A percentile compares a stretch with the other conserved stretches of the same genome.
These are phyloP conservation scores for Lathyrus tuberosus DNA, from an alignment of 306 rosid genomes.

Conservation along the genomic window DNA sequence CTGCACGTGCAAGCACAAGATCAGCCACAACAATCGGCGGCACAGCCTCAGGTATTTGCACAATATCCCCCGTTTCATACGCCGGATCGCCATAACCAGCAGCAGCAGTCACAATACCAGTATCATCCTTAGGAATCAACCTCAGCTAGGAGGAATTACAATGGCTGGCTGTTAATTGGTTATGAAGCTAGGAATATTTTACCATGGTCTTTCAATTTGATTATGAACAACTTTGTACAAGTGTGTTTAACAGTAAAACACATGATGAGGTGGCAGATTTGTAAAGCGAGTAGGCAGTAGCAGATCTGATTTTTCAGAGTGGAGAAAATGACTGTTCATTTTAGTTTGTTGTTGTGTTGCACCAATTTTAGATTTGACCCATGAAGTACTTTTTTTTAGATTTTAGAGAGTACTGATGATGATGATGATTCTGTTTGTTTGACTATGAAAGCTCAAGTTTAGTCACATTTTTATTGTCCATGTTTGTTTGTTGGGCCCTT, in stretches of 20 bases:
- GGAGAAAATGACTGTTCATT: constrained; percentile 49
- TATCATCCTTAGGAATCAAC: constrained; percentile 46
- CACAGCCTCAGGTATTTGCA: constrained; percentile 24
- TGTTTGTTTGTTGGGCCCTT: constrained; percentile 14
- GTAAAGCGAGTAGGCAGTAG: constrained; percentile 78
- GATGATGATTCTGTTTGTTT: constrained; percentile 51
- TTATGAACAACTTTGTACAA: constrained; percentile 52
- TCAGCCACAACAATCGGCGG: constrained; percentile 13
- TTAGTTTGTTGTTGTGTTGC: constrained; percentile 54
- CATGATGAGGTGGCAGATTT: constrained; percentile 51
- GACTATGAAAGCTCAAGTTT: constrained; percentile 35
- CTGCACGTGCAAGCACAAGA: constrained; percentile 21
- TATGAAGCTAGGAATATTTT: constrained; percentile 42
- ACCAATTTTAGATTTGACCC: constrained; percentile 39
- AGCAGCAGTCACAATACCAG: constrained; percentile 35
- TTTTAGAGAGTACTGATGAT: constrained; percentile 53
- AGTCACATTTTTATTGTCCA: constrained; percentile 31
- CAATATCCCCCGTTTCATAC: constrained; percentile 18
- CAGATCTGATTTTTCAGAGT: constrained; percentile 66
- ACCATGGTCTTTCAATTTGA: constrained; percentile 46
- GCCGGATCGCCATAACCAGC: constrained; percentile 39
- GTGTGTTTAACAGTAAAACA: constrained; percentile 44
- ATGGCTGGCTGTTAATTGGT: constrained; percentile 37
- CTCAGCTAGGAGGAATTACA: constrained; percentile 37
- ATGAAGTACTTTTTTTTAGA: constrained; percentile 43